Evolutionary conservation across 768 basidiomycete species (phyloP).

Genomic region (Psilocybe sp.): DNA sequence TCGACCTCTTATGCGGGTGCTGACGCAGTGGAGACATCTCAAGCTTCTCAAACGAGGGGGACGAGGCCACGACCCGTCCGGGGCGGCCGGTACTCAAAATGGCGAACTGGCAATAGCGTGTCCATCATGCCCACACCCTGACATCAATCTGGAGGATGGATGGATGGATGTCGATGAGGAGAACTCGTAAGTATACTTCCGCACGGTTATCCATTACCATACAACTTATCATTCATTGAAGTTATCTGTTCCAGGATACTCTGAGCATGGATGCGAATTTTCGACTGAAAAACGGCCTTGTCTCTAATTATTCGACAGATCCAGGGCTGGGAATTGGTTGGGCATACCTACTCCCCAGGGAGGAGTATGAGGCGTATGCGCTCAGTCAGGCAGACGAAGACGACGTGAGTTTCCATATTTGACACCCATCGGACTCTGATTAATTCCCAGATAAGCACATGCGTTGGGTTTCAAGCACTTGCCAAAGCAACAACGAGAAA

Average conservation of each 20-base stretch:
- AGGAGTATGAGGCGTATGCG: constrained; percentile 18
- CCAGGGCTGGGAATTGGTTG: neutral
- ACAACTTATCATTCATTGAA: neutral
- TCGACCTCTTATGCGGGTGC: neutral
- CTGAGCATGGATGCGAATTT: neutral
- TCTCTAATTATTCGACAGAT: neutral
- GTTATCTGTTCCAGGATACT: neutral
- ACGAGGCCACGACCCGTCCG: neutral
- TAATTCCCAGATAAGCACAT: constrained; percentile 23
- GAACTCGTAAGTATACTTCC: neutral
- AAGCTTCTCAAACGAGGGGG: neutral
- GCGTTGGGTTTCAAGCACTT: constrained; percentile 19
- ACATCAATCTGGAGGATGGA: neutral
- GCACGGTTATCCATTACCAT: neutral
- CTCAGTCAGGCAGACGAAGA: constrained; percentile 16
- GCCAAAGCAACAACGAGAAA: neutral
- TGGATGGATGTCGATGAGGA: neutral
- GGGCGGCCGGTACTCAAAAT: neutral
- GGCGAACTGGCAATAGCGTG: neutral
- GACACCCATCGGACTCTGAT: neutral
- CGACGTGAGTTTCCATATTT: constrained; percentile 11
- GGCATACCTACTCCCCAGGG: constrained; percentile 23
- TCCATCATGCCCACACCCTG: constrained; percentile 1
- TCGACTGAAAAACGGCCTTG: neutral
- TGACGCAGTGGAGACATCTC: neutral